These are phyloP conservation scores for Xylaria sp. DNA, from an alignment of 2,329 filamentous ascomycete species.

Conservation along the genomic window DNA sequence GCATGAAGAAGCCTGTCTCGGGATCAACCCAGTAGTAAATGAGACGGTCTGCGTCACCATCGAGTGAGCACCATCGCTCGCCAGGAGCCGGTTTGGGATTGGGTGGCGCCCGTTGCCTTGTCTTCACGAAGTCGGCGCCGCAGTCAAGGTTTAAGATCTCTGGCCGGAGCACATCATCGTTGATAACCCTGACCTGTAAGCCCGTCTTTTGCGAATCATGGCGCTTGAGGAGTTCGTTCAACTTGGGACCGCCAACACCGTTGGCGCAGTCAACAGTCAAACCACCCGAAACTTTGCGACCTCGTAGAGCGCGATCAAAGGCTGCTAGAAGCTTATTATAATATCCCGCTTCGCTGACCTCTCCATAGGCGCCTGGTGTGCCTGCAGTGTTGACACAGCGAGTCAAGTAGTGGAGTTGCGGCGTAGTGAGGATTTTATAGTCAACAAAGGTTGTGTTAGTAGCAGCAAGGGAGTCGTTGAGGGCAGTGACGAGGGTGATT, in stretches of 20 bases:
- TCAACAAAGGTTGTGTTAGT: constrained; percentile 80
- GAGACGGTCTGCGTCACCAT: constrained; percentile 94
- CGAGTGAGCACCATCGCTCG: constrained; percentile 87
- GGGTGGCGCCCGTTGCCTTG: constrained; percentile 89
- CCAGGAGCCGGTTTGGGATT: constrained; percentile 80
- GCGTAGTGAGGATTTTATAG: constrained; percentile 92
- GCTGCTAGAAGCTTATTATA: constrained; percentile 91
- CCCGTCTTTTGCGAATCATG: constrained; percentile 75
- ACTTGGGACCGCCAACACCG: constrained; percentile 92
- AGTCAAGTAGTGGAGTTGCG: constrained; percentile 97
- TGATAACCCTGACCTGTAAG: constrained; percentile 86
- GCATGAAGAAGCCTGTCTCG: constrained; percentile 85
- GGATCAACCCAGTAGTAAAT: constrained; percentile 94
- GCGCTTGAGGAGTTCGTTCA: constrained; percentile 86
- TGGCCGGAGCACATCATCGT: constrained; percentile 91
- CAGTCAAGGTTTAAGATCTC: constrained; percentile 92
- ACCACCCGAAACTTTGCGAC: constrained; percentile 76
- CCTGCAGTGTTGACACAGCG: constrained; percentile 94
- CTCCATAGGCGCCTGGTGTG: constrained; percentile 87
- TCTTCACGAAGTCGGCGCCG: constrained; percentile 98
- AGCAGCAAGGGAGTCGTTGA: constrained; percentile 82
- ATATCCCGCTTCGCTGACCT: constrained; percentile 90
- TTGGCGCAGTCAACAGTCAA: constrained; percentile 96
- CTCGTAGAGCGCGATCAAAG: constrained; percentile 84
- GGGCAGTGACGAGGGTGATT: constrained; percentile 80